These are phyloP conservation scores for Fusarium verticillioides DNA, from an alignment of 2,329 filamentous ascomycete genomes.

Conservation along the genomic window DNA sequence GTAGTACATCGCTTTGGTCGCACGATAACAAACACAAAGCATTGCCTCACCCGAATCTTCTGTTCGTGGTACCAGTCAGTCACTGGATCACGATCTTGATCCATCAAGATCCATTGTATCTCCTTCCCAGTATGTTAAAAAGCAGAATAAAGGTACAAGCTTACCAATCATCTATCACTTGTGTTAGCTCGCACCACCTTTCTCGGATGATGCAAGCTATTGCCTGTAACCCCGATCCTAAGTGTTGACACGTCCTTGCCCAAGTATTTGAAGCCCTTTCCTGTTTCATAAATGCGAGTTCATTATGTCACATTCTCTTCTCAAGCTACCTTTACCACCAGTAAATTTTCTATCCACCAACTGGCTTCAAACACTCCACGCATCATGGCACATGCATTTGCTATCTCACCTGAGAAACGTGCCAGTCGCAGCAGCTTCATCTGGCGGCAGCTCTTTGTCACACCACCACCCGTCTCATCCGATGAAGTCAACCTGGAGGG, in stretches of 20 bases:
- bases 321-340: not conserved
- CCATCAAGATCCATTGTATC: not conserved
- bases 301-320: not conserved
- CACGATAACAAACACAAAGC: not conserved
- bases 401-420: not conserved
- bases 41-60: not conserved
- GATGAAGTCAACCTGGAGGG: not conserved
- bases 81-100: not conserved
- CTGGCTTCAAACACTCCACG: not conserved
- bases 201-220: rapidly evolving
- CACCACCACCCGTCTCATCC: not conserved
- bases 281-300: not conserved
- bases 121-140: not conserved
- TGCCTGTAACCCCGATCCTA: no score
- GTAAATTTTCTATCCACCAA: rapidly evolving
- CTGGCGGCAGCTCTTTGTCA: not conserved
- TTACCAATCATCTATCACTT: not conserved
- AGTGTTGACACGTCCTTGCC: not conserved
- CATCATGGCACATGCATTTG: not conserved
- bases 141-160: not conserved
- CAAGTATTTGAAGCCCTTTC: not conserved
- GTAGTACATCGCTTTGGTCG: not conserved
- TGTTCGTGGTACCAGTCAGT: not conserved
- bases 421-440: not conserved
- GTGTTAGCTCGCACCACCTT: not conserved